Percentiles rank a stretch among this genome's conserved stretches.
phyloP scores from a whole-genome alignment of 1,284 basidiomycete species.

The Heterobasidion occidentale region DNA sequence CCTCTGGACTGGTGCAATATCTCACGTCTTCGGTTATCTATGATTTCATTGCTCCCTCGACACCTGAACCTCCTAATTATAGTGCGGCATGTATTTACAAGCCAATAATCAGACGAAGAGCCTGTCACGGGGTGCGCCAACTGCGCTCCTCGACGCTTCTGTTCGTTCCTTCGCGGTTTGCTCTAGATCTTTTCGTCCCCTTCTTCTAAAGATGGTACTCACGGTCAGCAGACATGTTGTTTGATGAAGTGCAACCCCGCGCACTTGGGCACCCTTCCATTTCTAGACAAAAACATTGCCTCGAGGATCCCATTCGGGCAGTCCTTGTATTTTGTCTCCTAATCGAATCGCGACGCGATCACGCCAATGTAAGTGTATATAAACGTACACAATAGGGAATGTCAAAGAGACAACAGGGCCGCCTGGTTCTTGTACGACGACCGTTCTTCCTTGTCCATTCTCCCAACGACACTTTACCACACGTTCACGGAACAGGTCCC shows the following conservation, averaged over 20 bases:
- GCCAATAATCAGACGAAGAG: too few relatives aligned
- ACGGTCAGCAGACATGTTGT: too few relatives aligned
- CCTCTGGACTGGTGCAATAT: too few relatives aligned
- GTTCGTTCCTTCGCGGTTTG: too few relatives aligned
- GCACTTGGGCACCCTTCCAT: not conserved
- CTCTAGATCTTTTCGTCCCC: not conserved
- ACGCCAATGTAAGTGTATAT: conserved; percentile 1
- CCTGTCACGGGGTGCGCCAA: too few relatives aligned
- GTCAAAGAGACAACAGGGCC: conserved; percentile 4
- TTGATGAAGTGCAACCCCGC: not conserved
- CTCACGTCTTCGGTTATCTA: too few relatives aligned
- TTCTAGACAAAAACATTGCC: not conserved
- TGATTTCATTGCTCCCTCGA: not conserved
- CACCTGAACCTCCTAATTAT: not conserved
- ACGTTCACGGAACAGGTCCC: not conserved
- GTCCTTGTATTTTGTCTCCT: not conserved
- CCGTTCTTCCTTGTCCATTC: conserved; percentile 4
- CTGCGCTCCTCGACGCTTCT: not conserved
- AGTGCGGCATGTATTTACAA: not conserved
- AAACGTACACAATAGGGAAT: conserved; percentile 8
- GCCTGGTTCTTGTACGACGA: conserved; percentile 1
- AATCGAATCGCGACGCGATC: not conserved
- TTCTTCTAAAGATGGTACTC: not conserved
- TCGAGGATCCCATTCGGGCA: not conserved
- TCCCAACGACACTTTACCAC: not conserved